phyloP scores from a whole-genome alignment of 2,329 filamentous ascomycete genomes.

The Colletotrichum higginsianum region DNA sequence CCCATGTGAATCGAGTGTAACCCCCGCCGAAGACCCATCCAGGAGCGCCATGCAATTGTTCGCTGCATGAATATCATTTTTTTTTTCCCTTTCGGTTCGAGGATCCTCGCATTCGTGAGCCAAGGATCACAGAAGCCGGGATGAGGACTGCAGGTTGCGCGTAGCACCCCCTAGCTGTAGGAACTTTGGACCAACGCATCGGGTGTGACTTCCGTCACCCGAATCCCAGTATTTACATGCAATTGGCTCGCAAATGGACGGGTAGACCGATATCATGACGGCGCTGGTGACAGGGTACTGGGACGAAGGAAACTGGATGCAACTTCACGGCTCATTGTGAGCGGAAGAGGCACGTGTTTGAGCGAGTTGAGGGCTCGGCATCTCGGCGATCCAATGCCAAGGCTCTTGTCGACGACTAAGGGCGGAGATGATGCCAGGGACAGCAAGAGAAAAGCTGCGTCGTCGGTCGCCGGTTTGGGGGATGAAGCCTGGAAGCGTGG shows the following conservation, averaged over 20 bases:
- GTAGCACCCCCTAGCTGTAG: conserved; percentile 16
- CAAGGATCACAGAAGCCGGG: conserved; percentile 11
- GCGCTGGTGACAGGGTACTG: conserved; percentile 28
- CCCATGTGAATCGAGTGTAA: conserved; percentile 21
- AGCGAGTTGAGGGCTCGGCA: conserved; percentile 20
- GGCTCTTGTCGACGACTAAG: conserved; percentile 27
- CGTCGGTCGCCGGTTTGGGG: conserved; percentile 31
- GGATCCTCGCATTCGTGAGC: conserved; percentile 30
- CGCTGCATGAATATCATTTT: conserved; percentile 30
- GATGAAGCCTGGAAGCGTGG: conserved; percentile 35
- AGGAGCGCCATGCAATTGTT: conserved; percentile 12
- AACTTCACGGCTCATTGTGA: conserved; percentile 39
- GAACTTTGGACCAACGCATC: conserved; percentile 31
- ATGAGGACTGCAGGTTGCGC: conserved; percentile 24
- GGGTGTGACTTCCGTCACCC: conserved; percentile 32
- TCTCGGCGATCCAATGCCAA: conserved; percentile 32
- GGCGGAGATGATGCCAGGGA: conserved; percentile 39
- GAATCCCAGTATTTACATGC: conserved; percentile 2
- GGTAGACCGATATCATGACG: conserved; percentile 36
- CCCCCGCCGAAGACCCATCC: conserved; percentile 11
- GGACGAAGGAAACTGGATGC: conserved; percentile 27
- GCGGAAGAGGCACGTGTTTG: conserved; percentile 36
- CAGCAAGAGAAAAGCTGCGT: conserved; percentile 26
- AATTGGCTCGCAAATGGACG: conserved; percentile 29
- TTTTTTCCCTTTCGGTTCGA: conserved; percentile 18